Evolutionary conservation across 495 filamentous ascomycete genomes (phyloP), one percentile per base, ranked within the genome.

Genomic region (Hypoxylon fuscum): DNA sequence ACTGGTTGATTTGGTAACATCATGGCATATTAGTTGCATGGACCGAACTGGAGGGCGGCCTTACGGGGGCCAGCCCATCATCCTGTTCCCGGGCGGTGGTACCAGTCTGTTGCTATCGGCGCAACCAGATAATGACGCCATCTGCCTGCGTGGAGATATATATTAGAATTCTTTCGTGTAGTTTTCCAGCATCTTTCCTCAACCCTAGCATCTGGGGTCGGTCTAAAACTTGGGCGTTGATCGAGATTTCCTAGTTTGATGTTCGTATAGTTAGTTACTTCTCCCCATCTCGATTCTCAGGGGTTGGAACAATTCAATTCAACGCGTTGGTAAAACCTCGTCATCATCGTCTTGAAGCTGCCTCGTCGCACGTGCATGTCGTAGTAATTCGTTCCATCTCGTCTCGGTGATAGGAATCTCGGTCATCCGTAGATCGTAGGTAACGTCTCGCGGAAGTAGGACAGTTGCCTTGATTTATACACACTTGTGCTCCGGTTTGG

Each of bases 81-180:
- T 51, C 45, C 52, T 27, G 20, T 49, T 55, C 46, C 25, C 9
- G 18, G 68, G 67, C 48, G 68, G 72, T 66, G 62, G 76, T 76
- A 72, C 52, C 68, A 72, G 70, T 59, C 52, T 57, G 31, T 52
- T 64, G 65, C 69, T 69, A 55, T 70, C 38, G 63, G 58, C 66
- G 60, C 69, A 67, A 47, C 49, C 51, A 58, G 63, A 72, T 68
- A 21, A 66, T 66, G 57, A 68, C 55, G 68, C 58, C 60, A 72
- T 50, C 67, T 70, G 72, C 66, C 73, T n/a, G n/a, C n/a, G 60
- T 32, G 71, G 64, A 35, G 35, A 56, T 62, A 56, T 35, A 46
- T 14, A 64, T 45, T 51, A 51, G 45, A 20, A 37, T 68, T 62
- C 61, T 68, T 43, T 59, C 50, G 12, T 67, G 65, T 67, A 44